Base-by-base conservation (phyloP, 371 early-diverging fungal species). In the Nematocida ausubeli region DNA sequence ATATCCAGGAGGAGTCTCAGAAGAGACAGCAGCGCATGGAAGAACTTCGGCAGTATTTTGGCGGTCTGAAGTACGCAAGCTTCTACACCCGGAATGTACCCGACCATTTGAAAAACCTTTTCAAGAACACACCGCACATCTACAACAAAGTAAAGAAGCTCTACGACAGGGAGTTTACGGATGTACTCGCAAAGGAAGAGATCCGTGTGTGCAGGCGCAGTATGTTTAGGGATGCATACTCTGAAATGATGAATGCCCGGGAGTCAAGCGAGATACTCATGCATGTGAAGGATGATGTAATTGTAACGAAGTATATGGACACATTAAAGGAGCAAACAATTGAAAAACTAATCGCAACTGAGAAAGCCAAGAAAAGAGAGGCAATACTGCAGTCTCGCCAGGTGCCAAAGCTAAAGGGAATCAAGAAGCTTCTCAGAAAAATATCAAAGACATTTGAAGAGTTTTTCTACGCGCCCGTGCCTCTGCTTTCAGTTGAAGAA, bases 61-160 rank as follows among this genome's bases (percentile, higher is more conserved):
- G 42, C 14, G 73, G 73, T 9, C 24, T 72, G n/a, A 72, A 34
- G 63, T 75, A 54, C 39, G 34, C 52, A 28, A 67, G 78, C 56
- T 39, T 67, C 50, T 66, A 75, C 58, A n/a, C 42, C 14, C 19
- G 40, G 26, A 57, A 58, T 22, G 7, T 75, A 0, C 49, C 65
- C 5, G 40, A 75, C 9, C 24, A 34, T 28, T 6, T 71, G 26
- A 67, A 54, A 42, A 9, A 55, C 19, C 19, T 54, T 7, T n/a
- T 75, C 19, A 32, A 55, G 16, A 3, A 6, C 7, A 32, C 34
- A 7, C 39, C 35, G 30, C 14, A 30, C 19, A 24, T 55, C n/a
- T 64, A 40, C 50, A 26, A 37, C n/a, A 49, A n/a, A 16, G 40
- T 63, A 24, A 60, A 72, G 60, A 16, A 12, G 44, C 37, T 75